Evolutionary conservation across 164 flowering plant genomes (phyloP), one percentile per base, ranked within the genome.

Genomic region (Nymphaea thermarum): DNA sequence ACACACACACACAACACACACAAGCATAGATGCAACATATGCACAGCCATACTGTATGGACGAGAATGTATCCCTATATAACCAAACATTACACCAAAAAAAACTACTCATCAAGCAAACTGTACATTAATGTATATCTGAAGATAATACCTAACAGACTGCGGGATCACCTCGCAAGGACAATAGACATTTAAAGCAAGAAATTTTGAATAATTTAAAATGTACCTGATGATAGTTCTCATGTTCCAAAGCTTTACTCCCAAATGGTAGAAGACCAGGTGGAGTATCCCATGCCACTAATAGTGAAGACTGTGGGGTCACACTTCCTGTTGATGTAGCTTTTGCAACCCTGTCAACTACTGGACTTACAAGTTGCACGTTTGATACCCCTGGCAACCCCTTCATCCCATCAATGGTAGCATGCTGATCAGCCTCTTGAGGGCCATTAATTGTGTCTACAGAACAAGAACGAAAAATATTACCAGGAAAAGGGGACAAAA

Each of bases 151-250:
- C 36, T 25, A 25, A 25, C 36, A 25, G 36, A 25, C 36, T 25
- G 36, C 36, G 1, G 36, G 36, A 25, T 25, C 36, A 25, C 36
- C 36, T 25, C 36, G 36, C 36, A 25, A 25, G 36, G 36, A 25
- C 36, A 25, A 25, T 25, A 25, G 36, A 25, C 36, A 25, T 25
- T 25, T 25, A 25, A 25, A 25, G 36, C 36, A 25, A 25, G 36
- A 25, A 25, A 25, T 25, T 25, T 25, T 25, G 36, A 25, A 25
- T 25, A 25, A 25, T 25, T 25, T 25, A 25, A 25, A 25, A 25
- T 25, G 51, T 76, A 89, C 99, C 96, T 95, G 96, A 73, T 87
- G 82, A 81, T 75, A 74, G 71, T 79, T 86, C 79, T 92, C 98
- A 73, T 79, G 81, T 67, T 87, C 97, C 60, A 87, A 75, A 71